phyloP scores from a whole-genome alignment of 495 filamentous ascomycete species.

The Thozetella sp. region DNA sequence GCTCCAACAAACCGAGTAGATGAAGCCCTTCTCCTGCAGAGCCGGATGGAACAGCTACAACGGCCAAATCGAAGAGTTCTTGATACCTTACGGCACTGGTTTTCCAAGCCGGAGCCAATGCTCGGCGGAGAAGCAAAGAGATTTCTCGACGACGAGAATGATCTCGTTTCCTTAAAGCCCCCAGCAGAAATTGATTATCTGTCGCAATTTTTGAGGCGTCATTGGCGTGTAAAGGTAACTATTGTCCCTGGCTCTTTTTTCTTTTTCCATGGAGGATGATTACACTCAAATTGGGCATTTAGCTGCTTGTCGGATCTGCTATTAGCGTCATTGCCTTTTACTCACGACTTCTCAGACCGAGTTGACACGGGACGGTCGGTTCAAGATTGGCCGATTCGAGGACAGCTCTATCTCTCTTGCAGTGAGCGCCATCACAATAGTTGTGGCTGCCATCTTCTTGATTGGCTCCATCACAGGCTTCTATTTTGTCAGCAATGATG shows the following conservation, averaged over 20 bases:
- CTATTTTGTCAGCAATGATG: slow-evolving; percentile 5
- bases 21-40: slow-evolving; percentile 15
- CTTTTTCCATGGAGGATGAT: too few species aligned
- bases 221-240: slow-evolving; percentile 8
- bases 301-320: neutral
- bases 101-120: slow-evolving; percentile 4
- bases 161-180: slow-evolving; percentile 11
- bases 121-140: slow-evolving; percentile 10
- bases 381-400: slow-evolving; percentile 6
- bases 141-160: slow-evolving; percentile 6
- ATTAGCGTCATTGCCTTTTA: neutral
- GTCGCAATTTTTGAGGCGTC: neutral
- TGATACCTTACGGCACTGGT: neutral
- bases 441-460: slow-evolving; percentile 8
- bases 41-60: slow-evolving; percentile 9
- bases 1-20: slow-evolving; percentile 6
- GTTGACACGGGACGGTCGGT: neutral
- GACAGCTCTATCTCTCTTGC: slow-evolving; percentile 4
- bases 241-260: too few species aligned
- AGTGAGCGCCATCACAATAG: slow-evolving; percentile 7
- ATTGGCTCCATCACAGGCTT: slow-evolving; percentile 12
- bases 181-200: neutral
- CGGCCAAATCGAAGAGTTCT: slow-evolving; percentile 6
- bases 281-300: too few species aligned
- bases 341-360: slow-evolving; percentile 1